Base-by-base conservation (phyloP, 257 asterid genomes). In the Rehmannia glutinosa region DNA sequence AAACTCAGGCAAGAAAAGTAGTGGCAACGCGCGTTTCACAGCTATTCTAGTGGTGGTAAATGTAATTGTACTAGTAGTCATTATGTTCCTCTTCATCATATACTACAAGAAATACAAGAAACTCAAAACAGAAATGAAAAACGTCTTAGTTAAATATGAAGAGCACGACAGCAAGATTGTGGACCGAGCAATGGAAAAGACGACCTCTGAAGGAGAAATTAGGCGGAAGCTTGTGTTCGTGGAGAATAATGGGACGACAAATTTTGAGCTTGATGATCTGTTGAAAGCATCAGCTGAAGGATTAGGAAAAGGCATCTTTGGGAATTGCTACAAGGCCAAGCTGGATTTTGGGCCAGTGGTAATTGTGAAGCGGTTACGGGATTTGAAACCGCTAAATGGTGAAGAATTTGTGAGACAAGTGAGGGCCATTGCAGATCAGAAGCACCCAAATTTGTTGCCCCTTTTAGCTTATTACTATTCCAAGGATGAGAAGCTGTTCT, bases 261-360 rank as follows among this genome's bases (percentile, higher is more conserved):
- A n/a, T n/a, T 86, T 90, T 46, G 89, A 86, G 64, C 86, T 90
- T 0, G 97, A 84, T 15, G 96, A 88, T 75, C 81, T 90, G 59
- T 62, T 90, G 64, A 84, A 74, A 70, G 97, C 97, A 25, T 83
- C 96, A 0, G 96, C 97, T 0, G 96, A 86, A 65, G 96, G 97
- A 24, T 66, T 90, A 46, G 90, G 95, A 1, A 80, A 78, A 41
- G 97, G 95, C 24, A 87, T 77, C 54, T 87, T 90, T 49, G 97
- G 96, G 9, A 86, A 88, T 51, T 87, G 95, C 64, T 90, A 90
- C 28, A 90, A 81, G 77, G 89, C 94, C 7, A 65, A 79, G 84
- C 42, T 87, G 52, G 95, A 74, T 21, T 55, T 49, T 3, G 90
- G 90, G 45, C 72, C 50, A 5, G 83, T 62, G 8, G 87, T 90